Base-by-base conservation (phyloP, 1,139 yeast genomes). In the Geotrichum fermentans region DNA sequence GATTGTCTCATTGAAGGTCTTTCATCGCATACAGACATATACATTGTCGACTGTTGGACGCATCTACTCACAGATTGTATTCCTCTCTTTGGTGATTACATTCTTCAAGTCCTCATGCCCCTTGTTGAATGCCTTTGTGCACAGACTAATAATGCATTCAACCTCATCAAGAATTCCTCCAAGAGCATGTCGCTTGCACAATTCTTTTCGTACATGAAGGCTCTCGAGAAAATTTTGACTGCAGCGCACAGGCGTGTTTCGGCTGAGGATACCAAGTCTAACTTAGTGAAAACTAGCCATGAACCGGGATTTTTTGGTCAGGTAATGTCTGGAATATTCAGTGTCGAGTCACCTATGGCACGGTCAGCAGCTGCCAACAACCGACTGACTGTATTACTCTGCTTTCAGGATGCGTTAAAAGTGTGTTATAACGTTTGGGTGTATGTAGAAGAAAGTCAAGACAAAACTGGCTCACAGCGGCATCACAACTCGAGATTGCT, bases 271-370 rank as follows among this genome's bases (percentile, higher is more conserved):
- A 34, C 39, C 26, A 22, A 33, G 22, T 22, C 40, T 13, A 18
- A 24, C 3, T 17, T 18, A 5, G 44, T 42, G 37, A 30, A 42
- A 29, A 14, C 53, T 18, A 18, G 58, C 24, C 72, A 70, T 13
- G 76, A 74, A 21, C 61, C 74, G 5, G 83, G 85, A 0, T 83
- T 85, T 61, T 77, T 85, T 55, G 88, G 88, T 0, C 79, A 78
- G 52, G 90, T 86, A 11, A 83, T 84, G 44, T 89, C 86, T 55
- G 96, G 96, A 2, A 96, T 89, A 0, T 87, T 90, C 61, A 84
- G 82, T 52, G 79, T 84, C 10, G 97, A 89, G 56, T 74, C 86
- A 0, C 84, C 89, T 0, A 73, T 74, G 5, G 74, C 75, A 4
- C 70, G 79, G 44, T 71, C 78, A 1, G 77, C 77, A 21, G 79